These are phyloP conservation scores for Grosmannia huntii DNA, from an alignment of 2,329 filamentous ascomycete genomes.

Conservation along the genomic window DNA sequence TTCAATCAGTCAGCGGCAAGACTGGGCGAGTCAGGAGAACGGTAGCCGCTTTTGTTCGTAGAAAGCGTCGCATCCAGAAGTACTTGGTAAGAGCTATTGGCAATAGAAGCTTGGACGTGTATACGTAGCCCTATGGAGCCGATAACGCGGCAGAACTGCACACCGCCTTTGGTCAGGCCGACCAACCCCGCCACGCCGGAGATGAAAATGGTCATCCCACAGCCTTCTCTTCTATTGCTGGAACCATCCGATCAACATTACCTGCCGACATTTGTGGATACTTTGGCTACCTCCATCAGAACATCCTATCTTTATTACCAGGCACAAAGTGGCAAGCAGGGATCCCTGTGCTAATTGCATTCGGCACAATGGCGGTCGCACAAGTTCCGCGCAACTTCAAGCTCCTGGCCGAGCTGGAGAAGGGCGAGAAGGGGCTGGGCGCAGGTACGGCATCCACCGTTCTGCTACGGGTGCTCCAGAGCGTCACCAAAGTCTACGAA, in stretches of 20 bases:
- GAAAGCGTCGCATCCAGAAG: not conserved
- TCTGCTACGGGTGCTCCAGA: not conserved
- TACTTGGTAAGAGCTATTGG: not conserved
- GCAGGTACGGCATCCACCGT: slow-evolving; percentile 45
- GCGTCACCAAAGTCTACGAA: not conserved
- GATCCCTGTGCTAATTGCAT: not conserved
- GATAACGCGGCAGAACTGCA: slow-evolving; percentile 6
- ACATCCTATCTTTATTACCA: not conserved
- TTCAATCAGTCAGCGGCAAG: not conserved
- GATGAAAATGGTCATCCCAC: not conserved
- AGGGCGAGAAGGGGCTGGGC: slow-evolving; percentile 94
- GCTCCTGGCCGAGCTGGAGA: slow-evolving; percentile 93
- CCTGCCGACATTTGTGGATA: not conserved
- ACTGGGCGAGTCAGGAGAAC: not conserved
- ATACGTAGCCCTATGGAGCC: slow-evolving; percentile 56
- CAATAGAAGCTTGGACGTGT: slow-evolving; percentile 40
- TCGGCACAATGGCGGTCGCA: slow-evolving; percentile 20
- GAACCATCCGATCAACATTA: not conserved
- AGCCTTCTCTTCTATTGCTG: not conserved
- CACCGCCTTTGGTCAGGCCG: slow-evolving; percentile 7
- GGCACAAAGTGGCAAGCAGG: not conserved
- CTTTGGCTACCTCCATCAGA: not conserved
- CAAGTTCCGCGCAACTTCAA: slow-evolving; percentile 91
- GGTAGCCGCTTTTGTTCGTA: not conserved
- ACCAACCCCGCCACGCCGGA: not conserved